A percentile compares a stretch with the other conserved stretches of the same genome.
These are phyloP conservation scores for Neurospora cerealis DNA, from an alignment of 495 filamentous ascomycete genomes.

Conservation along the genomic window DNA sequence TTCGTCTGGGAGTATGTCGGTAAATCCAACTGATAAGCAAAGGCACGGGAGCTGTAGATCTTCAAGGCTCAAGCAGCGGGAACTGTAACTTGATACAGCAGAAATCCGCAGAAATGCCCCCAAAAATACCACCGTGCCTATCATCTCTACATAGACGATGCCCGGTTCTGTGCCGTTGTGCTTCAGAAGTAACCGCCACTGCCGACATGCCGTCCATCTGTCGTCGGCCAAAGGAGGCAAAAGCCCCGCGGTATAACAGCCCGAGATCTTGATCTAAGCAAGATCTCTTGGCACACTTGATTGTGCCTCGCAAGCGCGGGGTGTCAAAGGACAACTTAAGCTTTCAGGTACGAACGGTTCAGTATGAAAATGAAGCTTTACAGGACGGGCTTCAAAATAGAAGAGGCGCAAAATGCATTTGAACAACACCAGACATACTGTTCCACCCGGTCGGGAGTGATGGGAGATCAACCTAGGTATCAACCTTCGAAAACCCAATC, in stretches of 20 bases:
- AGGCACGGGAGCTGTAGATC: not conserved
- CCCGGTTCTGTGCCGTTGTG: not conserved
- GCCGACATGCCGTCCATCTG: not conserved
- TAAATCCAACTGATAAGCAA: not conserved
- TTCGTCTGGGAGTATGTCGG: not conserved
- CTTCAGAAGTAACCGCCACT: not conserved
- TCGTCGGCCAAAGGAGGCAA: not conserved
- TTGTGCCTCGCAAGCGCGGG: not conserved
- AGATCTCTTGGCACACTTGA: not conserved
- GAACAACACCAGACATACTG: not conserved
- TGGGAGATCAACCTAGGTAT: not conserved
- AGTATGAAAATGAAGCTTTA: not conserved
- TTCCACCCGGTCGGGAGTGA: not conserved
- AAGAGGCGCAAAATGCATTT: not conserved
- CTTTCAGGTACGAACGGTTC: not conserved
- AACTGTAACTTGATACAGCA: not conserved
- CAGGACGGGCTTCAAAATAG: not conserved
- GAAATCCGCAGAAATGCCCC: not conserved
- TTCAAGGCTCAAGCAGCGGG: not conserved
- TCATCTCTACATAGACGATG: not conserved
- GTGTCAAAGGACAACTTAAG: too few species aligned
- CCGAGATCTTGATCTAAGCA: not conserved
- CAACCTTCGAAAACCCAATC: not conserved
- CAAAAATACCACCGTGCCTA: not conserved
- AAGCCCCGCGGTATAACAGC: not conserved